phyloP scores from a whole-genome alignment of 2,329 filamentous ascomycete species.

The Trematosphaeria pertusa region DNA sequence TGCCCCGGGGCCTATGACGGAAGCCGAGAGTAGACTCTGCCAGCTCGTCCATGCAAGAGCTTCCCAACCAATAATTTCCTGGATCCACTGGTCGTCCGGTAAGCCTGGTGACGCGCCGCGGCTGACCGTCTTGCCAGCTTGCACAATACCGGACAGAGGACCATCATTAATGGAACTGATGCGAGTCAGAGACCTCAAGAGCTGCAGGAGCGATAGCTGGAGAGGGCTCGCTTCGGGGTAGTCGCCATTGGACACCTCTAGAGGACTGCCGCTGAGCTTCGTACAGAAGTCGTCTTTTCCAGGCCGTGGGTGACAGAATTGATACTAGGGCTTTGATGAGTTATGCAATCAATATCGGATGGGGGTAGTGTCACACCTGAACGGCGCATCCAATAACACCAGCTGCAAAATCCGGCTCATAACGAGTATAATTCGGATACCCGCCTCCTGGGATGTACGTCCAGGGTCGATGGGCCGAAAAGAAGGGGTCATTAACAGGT shows the following conservation, averaged over 20 bases:
- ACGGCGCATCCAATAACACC: slow-evolving; percentile 3
- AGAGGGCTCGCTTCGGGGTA: slow-evolving; percentile 20
- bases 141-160: slow-evolving; percentile 1
- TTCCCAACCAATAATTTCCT: slow-evolving; percentile 28
- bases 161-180: slow-evolving; percentile 1
- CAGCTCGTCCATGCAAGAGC: slow-evolving; percentile 17
- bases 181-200: slow-evolving; percentile 2
- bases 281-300: slow-evolving; percentile 15
- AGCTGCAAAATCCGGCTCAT: too few relatives aligned
- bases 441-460: slow-evolving; percentile 6
- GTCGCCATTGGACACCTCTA: slow-evolving; percentile 9
- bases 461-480: slow-evolving; percentile 9
- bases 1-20: slow-evolving; percentile 17
- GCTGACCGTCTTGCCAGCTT: slow-evolving; percentile 10
- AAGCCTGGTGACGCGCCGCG: slow-evolving; percentile 6
- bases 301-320: slow-evolving; percentile 15
- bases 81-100: slow-evolving; percentile 27
- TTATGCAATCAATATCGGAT: neutral
- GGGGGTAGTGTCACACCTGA: slow-evolving; percentile 1
- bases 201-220: slow-evolving; percentile 13
- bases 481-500: slow-evolving; percentile 14
- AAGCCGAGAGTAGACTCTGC: slow-evolving; percentile 21
- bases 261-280: slow-evolving; percentile 8
- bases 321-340: slow-evolving; percentile 9
- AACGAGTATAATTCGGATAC: too few relatives aligned